Percentiles rank a stretch among this genome's conserved stretches.
Evolutionary conservation across 495 filamentous ascomycete species (phyloP).

Genomic region (Penicillium argentinense): DNA sequence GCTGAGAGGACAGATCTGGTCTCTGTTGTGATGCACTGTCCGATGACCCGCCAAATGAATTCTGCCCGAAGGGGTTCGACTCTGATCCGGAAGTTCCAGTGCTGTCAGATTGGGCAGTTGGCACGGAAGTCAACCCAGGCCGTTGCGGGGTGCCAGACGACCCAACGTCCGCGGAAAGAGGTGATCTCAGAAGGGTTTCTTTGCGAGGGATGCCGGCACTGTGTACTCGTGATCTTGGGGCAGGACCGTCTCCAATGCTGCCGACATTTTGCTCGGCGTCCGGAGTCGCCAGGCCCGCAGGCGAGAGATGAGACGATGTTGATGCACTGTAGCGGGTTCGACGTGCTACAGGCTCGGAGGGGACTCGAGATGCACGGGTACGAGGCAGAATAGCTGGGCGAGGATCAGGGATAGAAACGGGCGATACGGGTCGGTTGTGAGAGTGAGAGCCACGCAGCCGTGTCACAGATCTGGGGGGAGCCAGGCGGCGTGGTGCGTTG

Average conservation of each 20-base stretch:
- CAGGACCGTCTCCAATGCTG: slow-evolving; percentile 26
- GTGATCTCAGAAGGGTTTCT: slow-evolving; percentile 37
- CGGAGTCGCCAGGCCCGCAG: slow-evolving; percentile 44
- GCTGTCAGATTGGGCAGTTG: neutral
- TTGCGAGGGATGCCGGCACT: slow-evolving; percentile 34
- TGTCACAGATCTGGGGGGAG: slow-evolving; percentile 23
- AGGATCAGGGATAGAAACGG: slow-evolving; percentile 59
- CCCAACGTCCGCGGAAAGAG: slow-evolving; percentile 38
- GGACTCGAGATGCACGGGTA: slow-evolving; percentile 29
- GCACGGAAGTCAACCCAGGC: neutral
- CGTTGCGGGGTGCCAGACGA: slow-evolving; percentile 7
- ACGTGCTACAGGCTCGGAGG: slow-evolving; percentile 37
- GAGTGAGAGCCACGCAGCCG: slow-evolving; percentile 28
- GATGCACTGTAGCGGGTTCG: slow-evolving; percentile 34
- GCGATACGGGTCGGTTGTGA: slow-evolving; percentile 55
- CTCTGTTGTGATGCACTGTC: slow-evolving; percentile 23
- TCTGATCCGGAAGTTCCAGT: slow-evolving; percentile 14
- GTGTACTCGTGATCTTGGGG: slow-evolving; percentile 35
- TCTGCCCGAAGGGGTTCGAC: slow-evolving; percentile 19
- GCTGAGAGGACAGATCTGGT: slow-evolving; percentile 30
- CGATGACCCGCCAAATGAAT: slow-evolving; percentile 20
- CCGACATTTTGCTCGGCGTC: slow-evolving; percentile 40
- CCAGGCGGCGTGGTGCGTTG: slow-evolving; percentile 25
- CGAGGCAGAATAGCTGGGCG: slow-evolving; percentile 40
- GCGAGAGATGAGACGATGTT: slow-evolving; percentile 26